phyloP scores from a whole-genome alignment of 805 yeast genomes.

The Candida orba region DNA sequence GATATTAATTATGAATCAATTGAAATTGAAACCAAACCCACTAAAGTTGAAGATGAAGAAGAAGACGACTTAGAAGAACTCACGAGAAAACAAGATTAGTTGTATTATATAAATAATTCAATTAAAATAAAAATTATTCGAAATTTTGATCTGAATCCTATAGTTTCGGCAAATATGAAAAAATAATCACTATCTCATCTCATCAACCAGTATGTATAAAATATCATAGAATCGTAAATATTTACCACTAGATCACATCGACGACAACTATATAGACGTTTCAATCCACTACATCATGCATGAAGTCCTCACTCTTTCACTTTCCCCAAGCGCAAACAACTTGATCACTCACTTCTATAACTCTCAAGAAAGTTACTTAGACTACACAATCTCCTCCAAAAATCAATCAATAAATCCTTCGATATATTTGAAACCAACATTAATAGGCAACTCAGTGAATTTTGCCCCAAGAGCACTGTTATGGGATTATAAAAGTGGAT shows the following conservation, averaged over 20 bases:
- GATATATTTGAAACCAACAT: conserved; percentile 39
- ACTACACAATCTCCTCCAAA: conserved; percentile 32
- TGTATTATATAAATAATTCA: not conserved
- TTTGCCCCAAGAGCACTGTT: conserved; percentile 75
- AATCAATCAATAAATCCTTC: conserved; percentile 32
- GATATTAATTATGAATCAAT: conserved; percentile 70
- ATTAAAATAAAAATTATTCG: not conserved
- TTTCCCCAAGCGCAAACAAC: conserved; percentile 70
- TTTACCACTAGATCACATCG: too few species aligned
- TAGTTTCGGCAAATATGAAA: not conserved
- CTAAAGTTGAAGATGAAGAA: conserved; percentile 24
- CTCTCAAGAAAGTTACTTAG: conserved; percentile 62
- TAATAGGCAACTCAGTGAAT: conserved; percentile 36
- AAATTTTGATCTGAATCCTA: not conserved
- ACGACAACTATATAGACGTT: too few species aligned
- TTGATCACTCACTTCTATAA: conserved; percentile 77
- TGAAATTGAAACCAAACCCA: conserved; percentile 22
- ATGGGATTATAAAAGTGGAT: conserved; percentile 78
- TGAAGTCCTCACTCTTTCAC: conserved; percentile 66
- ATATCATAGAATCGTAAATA: too few species aligned
- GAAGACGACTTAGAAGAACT: conserved; percentile 18
- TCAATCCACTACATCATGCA: conserved; percentile 45
- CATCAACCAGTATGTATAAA: too few species aligned
- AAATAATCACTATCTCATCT: too few species aligned
- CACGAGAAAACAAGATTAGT: not conserved